Percentiles rank a stretch among this genome's conserved stretches.
Conservation (phyloP, 1,284 basidiomycete genomes). For the Fomes fomentarius region DNA sequence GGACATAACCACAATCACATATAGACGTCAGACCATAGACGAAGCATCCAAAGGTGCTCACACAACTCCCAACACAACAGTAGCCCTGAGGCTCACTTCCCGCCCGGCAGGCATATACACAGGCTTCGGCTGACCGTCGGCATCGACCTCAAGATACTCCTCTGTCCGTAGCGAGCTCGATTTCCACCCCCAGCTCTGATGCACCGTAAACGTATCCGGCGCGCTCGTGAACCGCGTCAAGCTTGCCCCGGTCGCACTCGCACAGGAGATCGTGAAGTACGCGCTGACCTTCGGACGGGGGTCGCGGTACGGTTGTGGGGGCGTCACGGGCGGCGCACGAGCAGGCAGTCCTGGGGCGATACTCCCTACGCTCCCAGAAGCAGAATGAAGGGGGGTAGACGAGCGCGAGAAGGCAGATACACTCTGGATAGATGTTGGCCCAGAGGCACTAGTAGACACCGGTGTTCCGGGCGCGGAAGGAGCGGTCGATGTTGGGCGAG, state of each 20-base stretch:
- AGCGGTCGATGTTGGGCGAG: conserved; percentile 44
- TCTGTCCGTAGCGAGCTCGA: conserved; percentile 65
- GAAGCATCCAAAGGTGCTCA: conserved; percentile 40
- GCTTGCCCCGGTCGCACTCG: conserved; percentile 79
- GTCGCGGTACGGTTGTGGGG: conserved; percentile 74
- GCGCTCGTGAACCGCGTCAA: conserved; percentile 85
- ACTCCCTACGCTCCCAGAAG: conserved; percentile 10
- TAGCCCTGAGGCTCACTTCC: conserved; percentile 71
- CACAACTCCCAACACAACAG: conserved; percentile 73
- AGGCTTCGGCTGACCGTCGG: conserved; percentile 34
- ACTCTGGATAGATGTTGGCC: conserved; percentile 22
- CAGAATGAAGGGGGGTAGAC: conserved; percentile 11
- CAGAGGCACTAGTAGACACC: conserved; percentile 12
- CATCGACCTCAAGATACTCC: conserved; percentile 57
- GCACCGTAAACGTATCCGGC: conserved; percentile 84
- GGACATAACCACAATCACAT: background rate
- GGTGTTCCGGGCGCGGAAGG: conserved; percentile 21
- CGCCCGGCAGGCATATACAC: conserved; percentile 38
- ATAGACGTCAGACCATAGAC: conserved; percentile 1
- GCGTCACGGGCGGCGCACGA: conserved; percentile 45
- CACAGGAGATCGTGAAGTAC: conserved; percentile 86
- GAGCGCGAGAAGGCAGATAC: conserved; percentile 15
- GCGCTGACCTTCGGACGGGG: conserved; percentile 68
- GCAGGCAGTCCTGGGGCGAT: conserved; percentile 38
- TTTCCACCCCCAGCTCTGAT: conserved; percentile 85